A percentile compares a stretch with the other conserved stretches of the same genome.
Evolutionary conservation across 805 yeast species (phyloP).

Genomic region (Helenozyma rhizophorensis): DNA sequence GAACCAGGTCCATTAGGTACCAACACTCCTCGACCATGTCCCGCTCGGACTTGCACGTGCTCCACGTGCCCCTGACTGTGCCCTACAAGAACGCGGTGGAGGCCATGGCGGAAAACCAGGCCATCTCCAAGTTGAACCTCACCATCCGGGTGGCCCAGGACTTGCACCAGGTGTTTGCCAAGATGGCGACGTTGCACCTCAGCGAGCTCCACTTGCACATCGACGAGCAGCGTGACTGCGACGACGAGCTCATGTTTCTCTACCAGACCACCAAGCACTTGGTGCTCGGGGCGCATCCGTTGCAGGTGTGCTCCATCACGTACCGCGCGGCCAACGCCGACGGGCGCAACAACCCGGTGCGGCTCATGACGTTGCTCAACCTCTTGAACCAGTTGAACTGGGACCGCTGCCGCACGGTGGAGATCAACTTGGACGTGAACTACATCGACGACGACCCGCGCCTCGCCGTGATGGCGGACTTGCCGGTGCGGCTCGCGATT

Average conservation of each 20-base stretch:
- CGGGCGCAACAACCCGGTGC: conserved; percentile 8
- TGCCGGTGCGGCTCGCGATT: conserved; percentile 9
- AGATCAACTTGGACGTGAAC: conserved; percentile 9
- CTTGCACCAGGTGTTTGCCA: conserved; percentile 2
- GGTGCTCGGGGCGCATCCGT: conserved; percentile 2
- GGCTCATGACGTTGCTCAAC: conserved; percentile 8
- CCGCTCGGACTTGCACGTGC: no score
- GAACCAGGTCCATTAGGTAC: no score
- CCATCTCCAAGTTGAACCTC: conserved; percentile 1
- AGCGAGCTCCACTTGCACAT: conserved; percentile 9
- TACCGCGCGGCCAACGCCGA: conserved; percentile 10
- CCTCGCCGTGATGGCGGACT: conserved; percentile 11
- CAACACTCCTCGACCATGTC: no score
- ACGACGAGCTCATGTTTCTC: conserved; percentile 5
- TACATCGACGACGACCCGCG: conserved; percentile 8
- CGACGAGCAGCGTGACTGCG: conserved; percentile 5
- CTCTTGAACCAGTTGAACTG: conserved; percentile 13
- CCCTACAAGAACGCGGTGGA: conserved; percentile 4
- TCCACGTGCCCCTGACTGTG: conserved; percentile 2
- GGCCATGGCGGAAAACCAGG: not conserved
- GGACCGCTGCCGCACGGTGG: conserved; percentile 6
- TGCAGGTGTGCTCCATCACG: conserved; percentile 7
- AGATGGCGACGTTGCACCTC: conserved; percentile 3
- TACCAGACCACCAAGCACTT: conserved; percentile 6
- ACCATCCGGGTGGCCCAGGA: conserved; percentile 3